phyloP scores from a whole-genome alignment of 2,329 filamentous ascomycete species.

The Phialophora chinensis region DNA sequence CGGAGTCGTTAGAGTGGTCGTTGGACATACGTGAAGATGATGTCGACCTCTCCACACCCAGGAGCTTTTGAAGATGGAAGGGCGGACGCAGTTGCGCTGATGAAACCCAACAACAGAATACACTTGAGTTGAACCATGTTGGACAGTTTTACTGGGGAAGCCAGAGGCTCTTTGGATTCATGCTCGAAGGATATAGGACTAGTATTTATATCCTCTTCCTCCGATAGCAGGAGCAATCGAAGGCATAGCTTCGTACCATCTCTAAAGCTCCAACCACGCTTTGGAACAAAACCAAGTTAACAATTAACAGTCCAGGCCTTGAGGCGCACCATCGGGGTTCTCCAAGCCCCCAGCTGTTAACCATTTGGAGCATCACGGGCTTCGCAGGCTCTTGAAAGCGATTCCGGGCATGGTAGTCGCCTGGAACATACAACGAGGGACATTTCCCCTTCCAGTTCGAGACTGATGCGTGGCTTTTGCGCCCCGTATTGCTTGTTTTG shows the following conservation, averaged over 20 bases:
- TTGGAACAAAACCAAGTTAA: not conserved
- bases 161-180: not conserved
- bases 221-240: not conserved
- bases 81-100: not conserved
- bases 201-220: constrained; percentile 1
- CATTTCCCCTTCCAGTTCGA: not conserved
- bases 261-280: not conserved
- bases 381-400: not conserved
- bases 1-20: not conserved
- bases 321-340: not conserved
- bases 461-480: not conserved
- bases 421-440: not conserved
- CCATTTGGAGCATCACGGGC: not conserved
- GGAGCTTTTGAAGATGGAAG: constrained; percentile 9
- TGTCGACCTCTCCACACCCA: constrained; percentile 24
- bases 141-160: not conserved
- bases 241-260: not conserved
- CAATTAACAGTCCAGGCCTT: not conserved
- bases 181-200: not conserved
- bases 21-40: constrained; percentile 25
- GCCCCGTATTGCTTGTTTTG: constrained; percentile 3
- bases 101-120: constrained; percentile 12
- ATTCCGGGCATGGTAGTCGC: not conserved
- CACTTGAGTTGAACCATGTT: constrained; percentile 22
- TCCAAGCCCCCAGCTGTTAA: not conserved